Base-by-base conservation (phyloP, 495 filamentous ascomycete species). In the Penicillium flavigenum region DNA sequence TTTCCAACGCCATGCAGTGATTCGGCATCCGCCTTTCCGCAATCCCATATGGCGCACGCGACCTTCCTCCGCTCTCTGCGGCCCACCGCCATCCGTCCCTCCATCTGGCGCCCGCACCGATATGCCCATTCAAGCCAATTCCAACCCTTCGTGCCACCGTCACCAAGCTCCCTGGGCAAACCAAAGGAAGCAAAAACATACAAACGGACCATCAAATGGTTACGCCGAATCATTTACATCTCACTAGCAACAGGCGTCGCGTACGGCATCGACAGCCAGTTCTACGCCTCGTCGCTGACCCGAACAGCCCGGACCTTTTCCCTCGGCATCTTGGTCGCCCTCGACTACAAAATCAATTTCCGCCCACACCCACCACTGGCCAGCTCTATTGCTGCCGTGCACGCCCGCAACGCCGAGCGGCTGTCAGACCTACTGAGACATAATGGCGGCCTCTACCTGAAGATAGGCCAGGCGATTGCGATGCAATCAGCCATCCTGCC, bases 331-430 rank as follows among this genome's bases (percentile, higher is more conserved):
- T 53, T 96, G 26, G 89, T 96, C 9, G 91, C 92, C 3, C 62
- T 88, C 19, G 93, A 98, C 76, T 98, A 98, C 75, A 97, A 98
- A 72, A 78, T 97, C 69, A 98, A 98, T 66, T 98, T 98, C 76
- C 82, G 89, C 4, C 81, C 89, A 0, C 75, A 91, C 52, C 92
- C 92, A 14, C 80, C 83, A 38, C 73, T 86, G 19, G 83, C 83
- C 2, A 78, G 82, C 51, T 85, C 85, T 34, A 88, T 94, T 49
- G 68, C 79, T 45, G 84, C 85, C 51, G 69, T 96, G 48, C 94
- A 98, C 71, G 76, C 80, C 20, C 85, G 94, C 44, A 94, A 86
- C 64, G 94, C 94, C 2, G 83, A 92, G 73, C 80, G 89, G 5
- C 67, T 97, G 39, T 93, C 88, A 57, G 77, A 90, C 39, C 76